phyloP scores from a whole-genome alignment of 306 rosid genomes.

The Luffa acutangula region DNA sequence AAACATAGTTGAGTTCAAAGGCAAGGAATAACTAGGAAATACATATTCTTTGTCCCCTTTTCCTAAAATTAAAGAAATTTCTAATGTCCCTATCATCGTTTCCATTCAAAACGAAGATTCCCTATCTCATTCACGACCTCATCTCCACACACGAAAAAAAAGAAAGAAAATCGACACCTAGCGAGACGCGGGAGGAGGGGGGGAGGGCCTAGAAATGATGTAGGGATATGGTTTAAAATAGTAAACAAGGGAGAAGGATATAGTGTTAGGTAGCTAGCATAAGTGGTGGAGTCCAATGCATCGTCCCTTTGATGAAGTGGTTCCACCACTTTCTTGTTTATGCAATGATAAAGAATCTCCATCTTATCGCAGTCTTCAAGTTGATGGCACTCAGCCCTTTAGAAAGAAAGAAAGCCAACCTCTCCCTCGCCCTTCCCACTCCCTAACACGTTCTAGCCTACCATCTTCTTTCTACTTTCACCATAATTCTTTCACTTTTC shows the following conservation, averaged over 20 bases:
- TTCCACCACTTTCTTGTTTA: conserved; percentile 6
- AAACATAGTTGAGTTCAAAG: background rate
- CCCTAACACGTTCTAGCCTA: background rate
- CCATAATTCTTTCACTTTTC: background rate
- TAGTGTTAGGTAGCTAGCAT: conserved; percentile 4
- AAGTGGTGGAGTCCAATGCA: conserved; percentile 9
- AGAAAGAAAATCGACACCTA: background rate
- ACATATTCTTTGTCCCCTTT: background rate
- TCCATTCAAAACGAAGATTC: background rate
- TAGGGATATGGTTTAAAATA: background rate
- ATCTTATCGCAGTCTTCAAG: background rate
- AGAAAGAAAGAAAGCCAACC: background rate
- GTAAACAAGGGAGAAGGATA: background rate
- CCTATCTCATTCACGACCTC: background rate
- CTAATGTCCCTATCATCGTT: background rate
- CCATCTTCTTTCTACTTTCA: background rate
- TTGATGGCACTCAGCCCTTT: background rate
- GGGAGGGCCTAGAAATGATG: background rate
- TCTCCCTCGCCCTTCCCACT: background rate
- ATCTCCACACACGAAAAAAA: background rate
- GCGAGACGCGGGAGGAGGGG: too few species aligned
- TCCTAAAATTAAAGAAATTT: background rate
- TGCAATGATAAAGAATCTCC: conserved; percentile 1
- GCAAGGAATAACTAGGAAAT: background rate
- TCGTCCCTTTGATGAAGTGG: conserved; percentile 1